Percentiles rank a stretch among this genome's conserved stretches.
Evolutionary conservation across 1,284 basidiomycete genomes (phyloP).

Genomic region (Sphaerobolus stellatus): DNA sequence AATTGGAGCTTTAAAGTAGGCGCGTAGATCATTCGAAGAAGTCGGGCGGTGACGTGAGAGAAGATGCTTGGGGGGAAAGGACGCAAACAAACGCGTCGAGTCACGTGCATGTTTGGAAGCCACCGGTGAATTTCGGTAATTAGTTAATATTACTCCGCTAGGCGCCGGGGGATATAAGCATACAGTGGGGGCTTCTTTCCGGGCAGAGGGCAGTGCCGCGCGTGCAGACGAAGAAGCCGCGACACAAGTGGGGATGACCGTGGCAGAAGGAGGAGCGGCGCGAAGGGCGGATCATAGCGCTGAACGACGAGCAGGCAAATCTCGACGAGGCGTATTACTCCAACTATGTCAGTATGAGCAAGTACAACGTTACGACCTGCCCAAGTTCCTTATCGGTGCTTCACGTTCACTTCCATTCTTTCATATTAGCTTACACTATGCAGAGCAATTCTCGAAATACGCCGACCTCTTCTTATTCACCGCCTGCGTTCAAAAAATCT

Average conservation of each 20-base stretch:
- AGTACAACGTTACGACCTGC: constrained; percentile 89
- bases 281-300: constrained; percentile 75
- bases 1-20: too few species aligned
- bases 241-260: constrained; percentile 69
- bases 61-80: too few species aligned
- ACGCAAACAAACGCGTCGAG: too few species aligned
- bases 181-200: too few species aligned
- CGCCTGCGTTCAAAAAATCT: constrained; percentile 97
- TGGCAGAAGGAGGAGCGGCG: constrained; percentile 65
- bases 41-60: too few species aligned
- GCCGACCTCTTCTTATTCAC: constrained; percentile 99
- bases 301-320: constrained; percentile 62
- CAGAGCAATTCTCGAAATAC: constrained; percentile 98
- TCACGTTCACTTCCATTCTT: constrained; percentile 6
- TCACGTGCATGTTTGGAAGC: too few species aligned
- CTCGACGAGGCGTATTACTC: constrained; percentile 68
- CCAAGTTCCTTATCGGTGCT: constrained; percentile 90
- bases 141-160: too few species aligned
- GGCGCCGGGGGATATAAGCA: too few species aligned
- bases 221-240: constrained; percentile 29
- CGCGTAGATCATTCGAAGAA: too few species aligned
- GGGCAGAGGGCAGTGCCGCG: too few species aligned
- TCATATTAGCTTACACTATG: constrained; percentile 3
- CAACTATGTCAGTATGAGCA: constrained; percentile 93
- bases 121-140: too few species aligned